Base-by-base conservation (phyloP, 768 basidiomycete species). In the Arthromyces matolae region DNA sequence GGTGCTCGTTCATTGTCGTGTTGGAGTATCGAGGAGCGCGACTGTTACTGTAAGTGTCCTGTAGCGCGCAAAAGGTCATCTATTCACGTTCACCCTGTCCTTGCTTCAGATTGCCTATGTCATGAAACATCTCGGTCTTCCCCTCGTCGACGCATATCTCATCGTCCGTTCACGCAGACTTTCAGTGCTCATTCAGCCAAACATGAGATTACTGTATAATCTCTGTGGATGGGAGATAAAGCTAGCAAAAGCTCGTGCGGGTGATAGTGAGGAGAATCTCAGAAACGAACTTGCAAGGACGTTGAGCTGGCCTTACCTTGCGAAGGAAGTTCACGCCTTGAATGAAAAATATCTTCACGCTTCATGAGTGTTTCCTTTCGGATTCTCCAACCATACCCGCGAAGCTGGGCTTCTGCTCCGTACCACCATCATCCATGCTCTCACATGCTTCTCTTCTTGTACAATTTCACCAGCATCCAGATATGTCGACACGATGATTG, bases 11-110 rank as follows among this genome's bases (percentile, higher is more conserved):
- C 95, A 98, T 66, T 98, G 95, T 66, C 79, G 93, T n/a, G 95
- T 98, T n/a, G 95, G 95, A n/a, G 95, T 98, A 34, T 90, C 87
- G 35, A 72, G 95, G 51, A 91, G 88, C 60, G 94, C 95, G 23
- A 95, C 92, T 25, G 93, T 98, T 51, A 89, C 89, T 52, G 84
- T 86, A 58, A 64, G 83, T 79, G 19, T 18, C 36, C 40, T 19
- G 37, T 31, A n/a, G n/a, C n/a, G n/a, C n/a, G n/a, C 19, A 8
- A 13, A 29, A 10, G 29, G 8, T 44, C 20, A 31, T 37, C 9
- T 34, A 50, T 27, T 48, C 22, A 10, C 37, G 41, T 20, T 23
- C 32, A 9, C 20, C 39, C 24, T 13, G 28, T 13, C 3, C 27
- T 32, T 18, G 39, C 2, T 24, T 9, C 55, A 88, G 81, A 97